Percentiles rank a stretch among this genome's conserved stretches.
phyloP scores from a whole-genome alignment of 495 filamentous ascomycete species.

The Evernia prunastri region DNA sequence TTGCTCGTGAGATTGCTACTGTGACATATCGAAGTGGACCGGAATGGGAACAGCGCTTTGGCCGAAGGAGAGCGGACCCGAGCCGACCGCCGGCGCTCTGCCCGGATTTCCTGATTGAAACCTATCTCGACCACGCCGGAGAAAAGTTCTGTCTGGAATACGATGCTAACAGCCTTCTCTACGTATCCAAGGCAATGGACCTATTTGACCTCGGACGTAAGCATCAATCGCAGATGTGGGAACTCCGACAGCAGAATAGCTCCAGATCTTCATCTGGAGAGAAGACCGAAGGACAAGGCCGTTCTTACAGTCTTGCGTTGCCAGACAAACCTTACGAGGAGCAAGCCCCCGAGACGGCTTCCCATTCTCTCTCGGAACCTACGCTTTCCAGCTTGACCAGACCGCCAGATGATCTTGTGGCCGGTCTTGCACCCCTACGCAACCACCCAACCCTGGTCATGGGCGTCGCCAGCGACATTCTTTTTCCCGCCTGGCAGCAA shows the following conservation, averaged over 20 bases:
- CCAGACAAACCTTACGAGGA: conserved; percentile 84
- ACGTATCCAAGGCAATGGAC: conserved; percentile 98
- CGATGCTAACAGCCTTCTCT: conserved; percentile 91
- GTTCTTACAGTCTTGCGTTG: conserved; percentile 73
- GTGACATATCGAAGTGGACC: conserved; percentile 95
- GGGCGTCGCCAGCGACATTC: conserved; percentile 90
- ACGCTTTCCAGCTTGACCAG: conserved; percentile 24
- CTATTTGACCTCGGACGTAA: conserved; percentile 82
- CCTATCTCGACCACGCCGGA: conserved; percentile 95
- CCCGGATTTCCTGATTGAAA: conserved; percentile 96
- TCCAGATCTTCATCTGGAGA: conserved; percentile 41
- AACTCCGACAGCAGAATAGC: conserved; percentile 44
- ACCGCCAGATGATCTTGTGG: conserved; percentile 71
- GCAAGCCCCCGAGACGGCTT: conserved; percentile 44
- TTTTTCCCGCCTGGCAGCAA: conserved; percentile 99
- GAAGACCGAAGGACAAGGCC: conserved; percentile 28
- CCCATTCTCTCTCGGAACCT: conserved; percentile 21
- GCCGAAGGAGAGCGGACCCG: conserved; percentile 77
- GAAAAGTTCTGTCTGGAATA: conserved; percentile 99
- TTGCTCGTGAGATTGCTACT: conserved; percentile 94
- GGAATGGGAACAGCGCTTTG: conserved; percentile 97
- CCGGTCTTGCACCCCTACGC: conserved; percentile 62
- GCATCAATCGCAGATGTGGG: conserved; percentile 50
- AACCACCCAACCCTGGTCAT: conserved; percentile 78
- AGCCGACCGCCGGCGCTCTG: conserved; percentile 84